phyloP scores from a whole-genome alignment of 768 basidiomycete species.

The Lactifluus hygrophoroides region DNA sequence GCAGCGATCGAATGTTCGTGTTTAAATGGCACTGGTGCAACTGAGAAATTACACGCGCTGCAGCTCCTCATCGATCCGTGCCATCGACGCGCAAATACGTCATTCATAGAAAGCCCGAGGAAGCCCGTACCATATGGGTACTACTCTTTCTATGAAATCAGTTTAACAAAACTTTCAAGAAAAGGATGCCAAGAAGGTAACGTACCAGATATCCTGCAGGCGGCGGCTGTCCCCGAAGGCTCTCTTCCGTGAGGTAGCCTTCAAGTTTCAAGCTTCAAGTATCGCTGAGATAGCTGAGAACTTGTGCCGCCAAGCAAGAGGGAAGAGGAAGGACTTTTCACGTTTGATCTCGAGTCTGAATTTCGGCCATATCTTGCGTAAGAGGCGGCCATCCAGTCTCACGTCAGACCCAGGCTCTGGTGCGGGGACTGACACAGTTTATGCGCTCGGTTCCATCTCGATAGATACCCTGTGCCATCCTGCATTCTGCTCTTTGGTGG shows the following conservation, averaged over 20 bases:
- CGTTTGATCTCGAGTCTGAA: constrained; percentile 43
- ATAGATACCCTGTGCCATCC: constrained; percentile 67
- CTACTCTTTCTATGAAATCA: constrained; percentile 49
- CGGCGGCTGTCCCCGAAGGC: too few species aligned
- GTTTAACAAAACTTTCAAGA: background rate
- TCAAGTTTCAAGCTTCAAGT: too few species aligned
- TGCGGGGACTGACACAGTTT: constrained; percentile 23
- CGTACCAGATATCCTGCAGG: constrained; percentile 56
- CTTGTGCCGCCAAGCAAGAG: too few species aligned
- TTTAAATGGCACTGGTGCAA: background rate
- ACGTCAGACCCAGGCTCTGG: constrained; percentile 33
- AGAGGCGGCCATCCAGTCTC: constrained; percentile 42
- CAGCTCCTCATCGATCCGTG: constrained; percentile 72
- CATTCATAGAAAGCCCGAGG: constrained; percentile 49
- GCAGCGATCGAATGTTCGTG: background rate
- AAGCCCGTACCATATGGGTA: constrained; percentile 43
- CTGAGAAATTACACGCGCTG: constrained; percentile 37
- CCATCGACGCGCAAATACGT: constrained; percentile 68
- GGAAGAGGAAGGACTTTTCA: too few species aligned
- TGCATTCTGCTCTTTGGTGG: constrained; percentile 42
- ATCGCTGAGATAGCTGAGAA: too few species aligned
- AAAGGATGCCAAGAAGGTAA: background rate
- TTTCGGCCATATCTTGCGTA: constrained; percentile 51
- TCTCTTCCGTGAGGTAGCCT: too few species aligned
- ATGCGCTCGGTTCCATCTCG: constrained; percentile 42